Evolutionary conservation across 176 grass and related monocot species (phyloP).

Genomic region (Raddia distichophylla): DNA sequence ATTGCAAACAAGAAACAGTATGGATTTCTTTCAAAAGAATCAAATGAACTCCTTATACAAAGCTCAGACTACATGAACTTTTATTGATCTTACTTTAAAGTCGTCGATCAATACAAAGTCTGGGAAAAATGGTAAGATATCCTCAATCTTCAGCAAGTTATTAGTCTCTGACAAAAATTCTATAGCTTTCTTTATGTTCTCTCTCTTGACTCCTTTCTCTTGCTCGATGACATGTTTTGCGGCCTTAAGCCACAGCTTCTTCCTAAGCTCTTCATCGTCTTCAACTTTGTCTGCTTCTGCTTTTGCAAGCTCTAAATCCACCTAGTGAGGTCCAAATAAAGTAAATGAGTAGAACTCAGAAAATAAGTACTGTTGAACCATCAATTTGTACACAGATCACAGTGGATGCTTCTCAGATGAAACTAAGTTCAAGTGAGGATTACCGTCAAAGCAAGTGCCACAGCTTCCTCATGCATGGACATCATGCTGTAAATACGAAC

Average conservation of each 20-base stretch:
- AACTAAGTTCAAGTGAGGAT: conserved; percentile 24
- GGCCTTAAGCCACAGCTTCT: conserved; percentile 97
- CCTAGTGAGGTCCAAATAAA: conserved; percentile 46
- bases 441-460: conserved; percentile 94
- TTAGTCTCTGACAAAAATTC: conserved; percentile 93
- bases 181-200: conserved; percentile 98
- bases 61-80: conserved; percentile 1
- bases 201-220: conserved; percentile 96
- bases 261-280: conserved; percentile 95
- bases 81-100: conserved; percentile 78
- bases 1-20: background rate
- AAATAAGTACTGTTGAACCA: conserved; percentile 29
- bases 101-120: conserved; percentile 98
- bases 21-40: conserved; percentile 17
- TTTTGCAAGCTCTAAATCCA: conserved; percentile 95
- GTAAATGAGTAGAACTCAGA: conserved; percentile 20
- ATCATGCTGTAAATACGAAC: conserved; percentile 99
- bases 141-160: conserved; percentile 97
- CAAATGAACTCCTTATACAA: background rate
- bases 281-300: conserved; percentile 99
- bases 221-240: conserved; percentile 98
- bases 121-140: conserved; percentile 96
- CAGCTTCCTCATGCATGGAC: conserved; percentile 99
- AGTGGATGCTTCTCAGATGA: conserved; percentile 24
- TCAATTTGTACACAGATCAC: conserved; percentile 29